Evolutionary conservation across 306 rosid genomes (phyloP).

Genomic region (Pyrus bretschneideri): DNA sequence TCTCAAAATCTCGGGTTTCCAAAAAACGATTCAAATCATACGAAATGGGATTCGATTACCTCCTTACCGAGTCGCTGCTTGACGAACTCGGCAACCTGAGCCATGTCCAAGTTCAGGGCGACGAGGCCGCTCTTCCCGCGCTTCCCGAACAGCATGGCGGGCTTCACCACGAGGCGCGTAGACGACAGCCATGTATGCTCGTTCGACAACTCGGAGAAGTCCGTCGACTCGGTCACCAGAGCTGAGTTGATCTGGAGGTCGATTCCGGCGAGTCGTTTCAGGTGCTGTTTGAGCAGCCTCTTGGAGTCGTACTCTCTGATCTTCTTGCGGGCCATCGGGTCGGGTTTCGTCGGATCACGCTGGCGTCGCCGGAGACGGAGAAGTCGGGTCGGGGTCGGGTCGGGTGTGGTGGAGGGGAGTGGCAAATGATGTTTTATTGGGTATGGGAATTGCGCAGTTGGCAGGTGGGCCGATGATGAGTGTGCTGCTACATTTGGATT

Average conservation of each 20-base stretch:
- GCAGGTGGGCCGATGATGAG: not conserved
- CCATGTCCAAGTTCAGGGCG: slow-evolving; percentile 61
- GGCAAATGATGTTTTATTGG: not conserved
- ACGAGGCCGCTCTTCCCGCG: slow-evolving; percentile 90
- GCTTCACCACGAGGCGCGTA: slow-evolving; percentile 63
- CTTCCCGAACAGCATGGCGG: slow-evolving; percentile 83
- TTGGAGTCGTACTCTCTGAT: slow-evolving; percentile 82
- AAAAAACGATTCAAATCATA: not conserved
- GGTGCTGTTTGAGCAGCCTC: slow-evolving; percentile 68
- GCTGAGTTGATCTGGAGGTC: slow-evolving; percentile 60
- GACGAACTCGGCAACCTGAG: slow-evolving; percentile 72
- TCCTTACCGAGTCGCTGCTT: slow-evolving; percentile 62
- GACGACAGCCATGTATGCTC: slow-evolving; percentile 67
- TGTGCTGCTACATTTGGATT: not conserved
- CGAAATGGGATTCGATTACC: slow-evolving; percentile 28
- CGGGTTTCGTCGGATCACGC: not conserved
- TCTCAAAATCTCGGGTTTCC: not conserved
- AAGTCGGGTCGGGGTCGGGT: not conserved
- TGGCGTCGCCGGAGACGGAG: not conserved
- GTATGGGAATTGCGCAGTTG: not conserved
- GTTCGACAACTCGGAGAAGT: slow-evolving; percentile 55
- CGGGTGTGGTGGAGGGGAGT: not conserved
- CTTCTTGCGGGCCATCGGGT: slow-evolving; percentile 75
- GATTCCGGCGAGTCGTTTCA: slow-evolving; percentile 56
- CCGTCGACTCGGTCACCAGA: slow-evolving; percentile 66